These are phyloP conservation scores for Meripilus lineatus DNA, from an alignment of 1,284 basidiomycete species.

Conservation along the genomic window DNA sequence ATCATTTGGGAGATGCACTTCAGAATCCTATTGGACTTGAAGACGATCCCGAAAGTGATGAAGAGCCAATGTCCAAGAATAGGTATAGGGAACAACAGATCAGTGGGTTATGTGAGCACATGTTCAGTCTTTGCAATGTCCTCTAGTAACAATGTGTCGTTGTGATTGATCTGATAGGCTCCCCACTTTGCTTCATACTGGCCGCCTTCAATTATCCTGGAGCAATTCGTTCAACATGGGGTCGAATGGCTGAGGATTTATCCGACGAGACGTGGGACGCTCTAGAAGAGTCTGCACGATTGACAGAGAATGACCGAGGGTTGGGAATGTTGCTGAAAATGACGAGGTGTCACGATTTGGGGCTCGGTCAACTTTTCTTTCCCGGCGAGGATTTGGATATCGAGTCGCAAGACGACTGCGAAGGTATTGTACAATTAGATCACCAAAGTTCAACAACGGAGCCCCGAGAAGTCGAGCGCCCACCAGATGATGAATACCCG, in stretches of 20 bases:
- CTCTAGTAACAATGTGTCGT: neutral
- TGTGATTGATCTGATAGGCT: conserved; percentile 40
- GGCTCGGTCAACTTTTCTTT: conserved; percentile 65
- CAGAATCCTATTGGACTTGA: conserved; percentile 37
- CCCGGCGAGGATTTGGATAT: conserved; percentile 28
- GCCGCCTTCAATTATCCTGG: conserved; percentile 61
- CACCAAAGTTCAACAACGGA: no score
- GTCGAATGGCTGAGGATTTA: conserved; percentile 60
- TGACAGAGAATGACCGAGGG: conserved; percentile 37
- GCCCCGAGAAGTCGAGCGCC: no score
- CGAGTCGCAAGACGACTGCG: neutral
- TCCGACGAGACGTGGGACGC: conserved; percentile 59
- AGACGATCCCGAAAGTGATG: conserved; percentile 19
- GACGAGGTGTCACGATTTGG: conserved; percentile 69
- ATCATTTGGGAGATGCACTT: conserved; percentile 59
- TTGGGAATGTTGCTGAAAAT: conserved; percentile 69
- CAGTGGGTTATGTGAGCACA: conserved; percentile 67
- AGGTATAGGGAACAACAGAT: conserved; percentile 60
- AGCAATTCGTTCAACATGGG: conserved; percentile 66
- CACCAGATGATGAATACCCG: no score
- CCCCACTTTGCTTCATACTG: conserved; percentile 68
- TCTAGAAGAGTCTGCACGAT: conserved; percentile 40
- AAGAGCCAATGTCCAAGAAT: conserved; percentile 22
- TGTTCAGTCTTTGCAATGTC: conserved; percentile 5
- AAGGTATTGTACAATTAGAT: no score